Base-by-base conservation (phyloP, 116 monocot genomes). In the Dioscorea cayenensis region DNA sequence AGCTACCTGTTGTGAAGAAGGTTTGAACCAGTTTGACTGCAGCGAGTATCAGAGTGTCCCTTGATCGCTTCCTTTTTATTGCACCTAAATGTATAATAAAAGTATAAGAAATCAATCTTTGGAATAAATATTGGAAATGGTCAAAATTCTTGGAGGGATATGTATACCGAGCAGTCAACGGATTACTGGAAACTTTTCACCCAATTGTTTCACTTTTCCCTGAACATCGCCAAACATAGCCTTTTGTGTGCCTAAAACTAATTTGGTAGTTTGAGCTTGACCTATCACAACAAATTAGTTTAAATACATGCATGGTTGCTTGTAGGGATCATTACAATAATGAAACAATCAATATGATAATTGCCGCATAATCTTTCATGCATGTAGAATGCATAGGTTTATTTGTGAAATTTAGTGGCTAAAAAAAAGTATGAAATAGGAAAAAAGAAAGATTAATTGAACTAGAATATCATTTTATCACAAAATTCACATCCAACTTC, bases 151-250 rank as follows among this genome's bases (percentile, higher is more conserved):
- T 43, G 11, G 36, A 63, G 6, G 66, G 25, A 35, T 7, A 16
- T 18, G n/a, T 4, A 20, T 94, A 99, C 99, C 99, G 71, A 99
- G 84, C 60, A 99, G 87, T 60, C 94, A 87, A 61, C 94, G 80
- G 59, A 99, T 80, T 28, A 91, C 36, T 21, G 99, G 99, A 68
- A 99, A 99, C 61, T 85, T 99, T 65, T 99, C 94, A 55, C 99
- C 89, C 62, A 99, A 76, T 73, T 89, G 88, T 82, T 91, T 94
- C 36, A 99, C 84, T 78, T 99, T 99, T 58, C 99, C 94, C 68
- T 99, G 99, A 63, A 99, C 89, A 81, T 84, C 78, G 66, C 89
- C 91, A 35, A 99, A 84, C 9, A 94, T 78, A 22, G 81, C 72
- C 68, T 85, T 84, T 67, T 99, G 99, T 28, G 84, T 74, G 13